phyloP scores from a whole-genome alignment of 2,329 filamentous ascomycete genomes.

The Scedosporium aurantiacum region DNA sequence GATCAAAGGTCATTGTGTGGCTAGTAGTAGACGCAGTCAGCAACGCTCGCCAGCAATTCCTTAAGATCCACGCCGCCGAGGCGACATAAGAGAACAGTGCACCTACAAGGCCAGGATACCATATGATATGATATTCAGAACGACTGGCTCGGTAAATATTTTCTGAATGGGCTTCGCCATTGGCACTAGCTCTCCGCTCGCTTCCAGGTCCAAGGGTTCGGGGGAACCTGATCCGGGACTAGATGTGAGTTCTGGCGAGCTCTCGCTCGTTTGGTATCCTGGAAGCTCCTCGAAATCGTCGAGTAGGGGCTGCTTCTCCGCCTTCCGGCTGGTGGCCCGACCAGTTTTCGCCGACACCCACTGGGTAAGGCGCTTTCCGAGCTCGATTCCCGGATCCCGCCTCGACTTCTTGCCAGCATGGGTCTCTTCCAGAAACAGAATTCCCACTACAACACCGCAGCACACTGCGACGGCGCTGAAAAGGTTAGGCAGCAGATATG shows the following conservation, averaged over 20 bases:
- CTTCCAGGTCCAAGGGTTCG: constrained; percentile 23
- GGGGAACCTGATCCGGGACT: constrained; percentile 18
- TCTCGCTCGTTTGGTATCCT: constrained; percentile 54
- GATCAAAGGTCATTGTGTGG: constrained; percentile 94
- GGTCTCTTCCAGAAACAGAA: constrained; percentile 89
- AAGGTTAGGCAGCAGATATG: constrained; percentile 87
- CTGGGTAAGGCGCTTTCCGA: constrained; percentile 59
- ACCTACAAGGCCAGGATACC: constrained; percentile 89
- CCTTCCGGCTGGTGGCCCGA: constrained; percentile 23
- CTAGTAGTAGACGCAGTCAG: constrained; percentile 33
- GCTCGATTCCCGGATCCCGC: constrained; percentile 63
- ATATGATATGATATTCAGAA: constrained; percentile 80
- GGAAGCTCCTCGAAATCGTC: constrained; percentile 51
- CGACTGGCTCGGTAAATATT: constrained; percentile 74
- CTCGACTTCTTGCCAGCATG: constrained; percentile 70
- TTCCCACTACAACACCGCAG: constrained; percentile 64
- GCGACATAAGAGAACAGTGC: constrained; percentile 18
- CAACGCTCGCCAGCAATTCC: background rate
- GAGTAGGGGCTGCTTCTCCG: constrained; percentile 53
- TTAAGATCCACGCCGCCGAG: background rate
- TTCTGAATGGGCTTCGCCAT: constrained; percentile 20
- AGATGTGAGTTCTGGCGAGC: constrained; percentile 35
- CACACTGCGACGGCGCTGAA: constrained; percentile 73
- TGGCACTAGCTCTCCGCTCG: constrained; percentile 12
- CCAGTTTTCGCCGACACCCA: constrained; percentile 25